A percentile compares a stretch with the other conserved stretches of the same genome.
Conservation (phyloP, 108 stramenopile genomes). For the Schizochytrium sp. region DNA sequence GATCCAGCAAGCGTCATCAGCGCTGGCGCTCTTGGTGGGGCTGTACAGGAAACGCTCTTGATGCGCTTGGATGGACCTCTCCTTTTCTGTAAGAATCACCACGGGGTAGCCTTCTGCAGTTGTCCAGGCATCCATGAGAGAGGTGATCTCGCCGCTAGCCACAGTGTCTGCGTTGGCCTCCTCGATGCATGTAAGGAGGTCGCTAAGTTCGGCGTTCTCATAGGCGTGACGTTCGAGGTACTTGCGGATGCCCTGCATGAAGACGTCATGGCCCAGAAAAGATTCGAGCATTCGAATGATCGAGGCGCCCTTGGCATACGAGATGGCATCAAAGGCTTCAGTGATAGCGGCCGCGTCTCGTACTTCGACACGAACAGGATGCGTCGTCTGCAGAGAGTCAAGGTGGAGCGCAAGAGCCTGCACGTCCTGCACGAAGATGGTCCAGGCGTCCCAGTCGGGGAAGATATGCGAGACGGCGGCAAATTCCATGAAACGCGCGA, state of each 20-base stretch:
- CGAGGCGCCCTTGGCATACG: conserved; percentile 58
- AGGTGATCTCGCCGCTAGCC: not conserved
- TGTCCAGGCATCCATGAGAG: conserved; percentile 38
- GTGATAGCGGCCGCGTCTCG: conserved; percentile 87
- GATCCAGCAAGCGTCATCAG: not conserved
- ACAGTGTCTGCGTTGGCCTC: conserved; percentile 13
- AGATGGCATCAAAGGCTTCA: conserved; percentile 92
- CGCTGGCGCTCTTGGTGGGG: not conserved
- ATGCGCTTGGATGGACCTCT: not conserved
- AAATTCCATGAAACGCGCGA: conserved; percentile 78
- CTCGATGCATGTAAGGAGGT: not conserved
- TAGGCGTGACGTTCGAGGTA: conserved; percentile 33
- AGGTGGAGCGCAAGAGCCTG: conserved; percentile 66
- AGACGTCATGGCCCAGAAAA: conserved; percentile 30
- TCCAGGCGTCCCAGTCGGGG: conserved; percentile 70
- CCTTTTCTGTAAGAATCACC: conserved; percentile 55
- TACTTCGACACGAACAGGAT: conserved; percentile 77
- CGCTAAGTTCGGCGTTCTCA: conserved; percentile 22
- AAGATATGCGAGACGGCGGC: conserved; percentile 63
- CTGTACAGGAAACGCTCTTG: not conserved
- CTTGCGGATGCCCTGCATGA: conserved; percentile 32
- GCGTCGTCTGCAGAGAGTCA: conserved; percentile 70
- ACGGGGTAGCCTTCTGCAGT: conserved; percentile 52
- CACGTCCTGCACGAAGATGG: conserved; percentile 78
- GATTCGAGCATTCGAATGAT: conserved; percentile 39